Evolutionary conservation across 805 yeast genomes (phyloP).

Genomic region (Yarrowia sp.): DNA sequence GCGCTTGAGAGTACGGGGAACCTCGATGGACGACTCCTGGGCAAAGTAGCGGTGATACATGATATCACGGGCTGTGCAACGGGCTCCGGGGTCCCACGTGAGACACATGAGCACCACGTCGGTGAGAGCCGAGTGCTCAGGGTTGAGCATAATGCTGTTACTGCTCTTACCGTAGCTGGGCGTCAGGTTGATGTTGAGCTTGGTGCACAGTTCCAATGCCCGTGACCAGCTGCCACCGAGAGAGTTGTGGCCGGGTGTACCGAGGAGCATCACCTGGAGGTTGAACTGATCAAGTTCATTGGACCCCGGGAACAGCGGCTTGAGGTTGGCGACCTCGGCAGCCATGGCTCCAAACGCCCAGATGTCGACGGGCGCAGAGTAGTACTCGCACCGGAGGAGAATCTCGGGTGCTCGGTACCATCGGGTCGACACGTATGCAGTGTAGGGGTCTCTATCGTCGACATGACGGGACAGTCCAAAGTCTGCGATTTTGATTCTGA

Average conservation of each 20-base stretch:
- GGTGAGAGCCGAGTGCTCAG: conserved; percentile 11
- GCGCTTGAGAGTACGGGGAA: conserved; percentile 20
- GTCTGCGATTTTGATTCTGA: conserved; percentile 85
- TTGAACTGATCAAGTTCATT: conserved; percentile 76
- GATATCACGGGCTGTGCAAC: conserved; percentile 32
- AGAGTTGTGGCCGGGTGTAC: conserved; percentile 53
- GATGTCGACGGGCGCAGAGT: conserved; percentile 77
- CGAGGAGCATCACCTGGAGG: conserved; percentile 64
- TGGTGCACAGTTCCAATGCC: not conserved
- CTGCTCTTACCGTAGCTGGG: not conserved
- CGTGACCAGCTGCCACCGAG: not conserved
- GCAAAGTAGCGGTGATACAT: conserved; percentile 25
- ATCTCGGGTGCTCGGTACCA: conserved; percentile 98
- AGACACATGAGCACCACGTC: conserved; percentile 45
- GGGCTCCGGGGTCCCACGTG: conserved; percentile 68
- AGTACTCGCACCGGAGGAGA: conserved; percentile 48
- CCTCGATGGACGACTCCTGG: conserved; percentile 5
- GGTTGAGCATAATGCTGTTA: not conserved
- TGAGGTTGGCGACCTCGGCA: conserved; percentile 75
- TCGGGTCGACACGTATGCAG: conserved; percentile 89
- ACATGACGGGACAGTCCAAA: conserved; percentile 85
- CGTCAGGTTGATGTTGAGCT: not conserved
- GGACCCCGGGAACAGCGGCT: conserved; percentile 81
- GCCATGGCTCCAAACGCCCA: conserved; percentile 94
- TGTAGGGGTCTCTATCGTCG: conserved; percentile 58